Evolutionary conservation across 169 alveolate species (phyloP).

Genomic region (Plasmodium coatneyi): DNA sequence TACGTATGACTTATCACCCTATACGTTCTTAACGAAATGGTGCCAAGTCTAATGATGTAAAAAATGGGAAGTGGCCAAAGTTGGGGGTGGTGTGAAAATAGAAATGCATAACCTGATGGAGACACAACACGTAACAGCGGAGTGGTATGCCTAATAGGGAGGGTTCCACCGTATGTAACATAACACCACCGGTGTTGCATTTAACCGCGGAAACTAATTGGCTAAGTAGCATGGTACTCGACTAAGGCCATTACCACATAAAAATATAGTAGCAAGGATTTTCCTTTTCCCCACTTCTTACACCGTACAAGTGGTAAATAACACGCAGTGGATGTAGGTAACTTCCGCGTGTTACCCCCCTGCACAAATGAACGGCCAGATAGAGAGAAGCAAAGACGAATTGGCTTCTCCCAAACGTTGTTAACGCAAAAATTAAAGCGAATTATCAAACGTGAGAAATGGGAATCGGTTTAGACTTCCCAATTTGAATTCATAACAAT

Average conservation of each 20-base stretch:
- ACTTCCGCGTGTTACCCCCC: not conserved
- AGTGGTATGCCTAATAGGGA: not conserved
- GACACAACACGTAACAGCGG: not conserved
- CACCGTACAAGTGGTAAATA: not conserved
- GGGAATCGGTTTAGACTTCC: not conserved
- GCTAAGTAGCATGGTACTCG: not conserved
- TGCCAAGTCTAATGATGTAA: not conserved
- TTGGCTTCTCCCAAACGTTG: not conserved
- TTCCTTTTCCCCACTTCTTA: not conserved
- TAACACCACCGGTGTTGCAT: not conserved
- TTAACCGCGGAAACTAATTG: not conserved
- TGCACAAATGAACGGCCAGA: not conserved
- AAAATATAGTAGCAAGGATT: not conserved
- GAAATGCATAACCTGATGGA: not conserved
- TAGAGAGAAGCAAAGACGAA: not conserved
- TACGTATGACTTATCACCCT: not conserved
- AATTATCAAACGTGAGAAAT: not conserved
- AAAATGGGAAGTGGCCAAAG: not conserved
- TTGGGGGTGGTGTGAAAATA: not conserved
- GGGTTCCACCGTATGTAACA: not conserved
- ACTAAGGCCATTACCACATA: not conserved
- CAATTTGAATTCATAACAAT: not conserved
- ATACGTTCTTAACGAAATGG: not conserved
- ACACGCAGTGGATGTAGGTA: not conserved
- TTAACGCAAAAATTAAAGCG: not conserved